These are phyloP conservation scores for Pichia cephalocereana DNA, from an alignment of 805 yeast genomes.

Conservation along the genomic window DNA sequence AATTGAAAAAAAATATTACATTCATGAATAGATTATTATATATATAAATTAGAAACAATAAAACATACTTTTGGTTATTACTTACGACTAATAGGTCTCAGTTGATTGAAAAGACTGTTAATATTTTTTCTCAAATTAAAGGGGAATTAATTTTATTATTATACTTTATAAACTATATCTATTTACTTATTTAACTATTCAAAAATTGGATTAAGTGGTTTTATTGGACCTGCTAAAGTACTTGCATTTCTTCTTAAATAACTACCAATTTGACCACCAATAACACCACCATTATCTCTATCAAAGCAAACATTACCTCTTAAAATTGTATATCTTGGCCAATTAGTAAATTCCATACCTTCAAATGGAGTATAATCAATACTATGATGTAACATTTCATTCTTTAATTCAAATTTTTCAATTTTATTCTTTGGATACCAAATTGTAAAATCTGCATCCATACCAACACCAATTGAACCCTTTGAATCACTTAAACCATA, in stretches of 20 bases:
- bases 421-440: slow-evolving; percentile 33
- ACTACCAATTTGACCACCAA: slow-evolving; percentile 13
- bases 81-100: too few species aligned
- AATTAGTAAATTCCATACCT: slow-evolving; percentile 30
- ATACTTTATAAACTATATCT: background rate
- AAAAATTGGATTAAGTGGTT: slow-evolving; percentile 16
- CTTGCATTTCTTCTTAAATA: slow-evolving; percentile 22
- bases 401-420: slow-evolving; percentile 17
- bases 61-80: too few species aligned
- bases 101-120: too few species aligned
- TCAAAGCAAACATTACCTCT: slow-evolving; percentile 29
- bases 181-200: background rate
- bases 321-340: slow-evolving; percentile 35
- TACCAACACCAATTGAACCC: slow-evolving; percentile 35
- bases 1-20: too few species aligned
- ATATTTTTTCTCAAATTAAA: too few species aligned
- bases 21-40: too few species aligned
- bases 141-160: too few species aligned
- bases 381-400: slow-evolving; percentile 26
- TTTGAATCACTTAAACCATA: slow-evolving; percentile 34
- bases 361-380: slow-evolving; percentile 32
- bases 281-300: slow-evolving; percentile 16
- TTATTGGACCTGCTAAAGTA: slow-evolving; percentile 13
- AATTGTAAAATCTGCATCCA: slow-evolving; percentile 38
- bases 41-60: too few species aligned